Evolutionary conservation across 306 rosid genomes (phyloP).

Genomic region (Datisca glomerata): DNA sequence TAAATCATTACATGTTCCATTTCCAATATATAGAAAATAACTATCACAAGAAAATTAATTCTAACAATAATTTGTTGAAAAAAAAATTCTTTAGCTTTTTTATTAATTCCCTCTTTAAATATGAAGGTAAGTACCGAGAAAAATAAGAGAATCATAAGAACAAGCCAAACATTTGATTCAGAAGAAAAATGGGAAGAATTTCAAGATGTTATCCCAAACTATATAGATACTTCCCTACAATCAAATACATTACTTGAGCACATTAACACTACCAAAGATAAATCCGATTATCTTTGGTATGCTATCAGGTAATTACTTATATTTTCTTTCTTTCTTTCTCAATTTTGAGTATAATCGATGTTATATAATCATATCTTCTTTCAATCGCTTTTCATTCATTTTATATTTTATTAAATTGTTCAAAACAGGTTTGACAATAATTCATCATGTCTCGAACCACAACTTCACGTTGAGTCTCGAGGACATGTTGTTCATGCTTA

Average conservation of each 20-base stretch:
- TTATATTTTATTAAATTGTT: background rate
- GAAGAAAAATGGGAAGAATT: slow-evolving; percentile 20
- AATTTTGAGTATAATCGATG: no score
- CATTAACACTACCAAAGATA: slow-evolving; percentile 18
- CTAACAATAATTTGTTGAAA: background rate
- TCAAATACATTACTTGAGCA: slow-evolving; percentile 19
- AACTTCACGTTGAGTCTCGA: slow-evolving; percentile 33
- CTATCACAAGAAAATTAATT: no score
- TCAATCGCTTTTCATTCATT: background rate
- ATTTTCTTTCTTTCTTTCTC: no score
- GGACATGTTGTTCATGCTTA: slow-evolving; percentile 69
- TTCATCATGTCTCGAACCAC: slow-evolving; percentile 18
- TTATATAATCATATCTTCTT: background rate
- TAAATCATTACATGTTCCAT: background rate
- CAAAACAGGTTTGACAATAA: slow-evolving; percentile 22
- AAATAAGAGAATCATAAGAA: slow-evolving; percentile 19
- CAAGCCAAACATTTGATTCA: slow-evolving; percentile 11
- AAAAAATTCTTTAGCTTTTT: no score
- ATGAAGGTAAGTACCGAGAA: slow-evolving; percentile 21
- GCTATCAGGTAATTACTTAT: slow-evolving; percentile 19
- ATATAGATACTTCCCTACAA: slow-evolving; percentile 8
- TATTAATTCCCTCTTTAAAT: no score
- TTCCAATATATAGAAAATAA: no score
- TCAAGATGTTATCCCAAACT: slow-evolving; percentile 19
- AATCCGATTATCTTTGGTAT: slow-evolving; percentile 43